A percentile compares a stretch with the other conserved stretches of the same genome.
Evolutionary conservation across 805 yeast genomes (phyloP).

Genomic region (Candida sakaeoensis): DNA sequence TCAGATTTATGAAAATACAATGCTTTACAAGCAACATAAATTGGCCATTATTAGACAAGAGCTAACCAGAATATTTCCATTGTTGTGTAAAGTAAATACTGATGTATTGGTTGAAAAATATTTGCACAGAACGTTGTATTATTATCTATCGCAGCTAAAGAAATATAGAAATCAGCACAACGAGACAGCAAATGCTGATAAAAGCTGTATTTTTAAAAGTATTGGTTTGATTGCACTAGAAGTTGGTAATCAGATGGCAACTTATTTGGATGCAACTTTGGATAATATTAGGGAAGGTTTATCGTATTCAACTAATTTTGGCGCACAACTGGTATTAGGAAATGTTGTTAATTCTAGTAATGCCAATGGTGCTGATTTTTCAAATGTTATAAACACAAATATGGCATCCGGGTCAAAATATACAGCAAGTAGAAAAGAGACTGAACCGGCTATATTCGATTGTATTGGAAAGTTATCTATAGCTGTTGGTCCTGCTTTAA

Average conservation of each 20-base stretch:
- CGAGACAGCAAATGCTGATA: slow-evolving; percentile 49
- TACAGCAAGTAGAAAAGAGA: slow-evolving; percentile 58
- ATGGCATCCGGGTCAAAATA: slow-evolving; percentile 43
- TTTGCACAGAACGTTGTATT: slow-evolving; percentile 72
- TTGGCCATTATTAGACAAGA: slow-evolving; percentile 75
- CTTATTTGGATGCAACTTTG: slow-evolving; percentile 83
- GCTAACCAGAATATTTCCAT: slow-evolving; percentile 78
- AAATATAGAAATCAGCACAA: slow-evolving; percentile 48
- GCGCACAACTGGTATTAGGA: slow-evolving; percentile 37
- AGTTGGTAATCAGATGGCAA: slow-evolving; percentile 80
- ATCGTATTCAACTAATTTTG: slow-evolving; percentile 33
- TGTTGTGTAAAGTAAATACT: slow-evolving; percentile 75
- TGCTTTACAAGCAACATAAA: slow-evolving; percentile 73
- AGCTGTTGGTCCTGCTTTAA: slow-evolving; percentile 90
- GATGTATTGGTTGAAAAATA: slow-evolving; percentile 73
- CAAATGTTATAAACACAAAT: slow-evolving; percentile 3
- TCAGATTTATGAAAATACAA: slow-evolving; percentile 70
- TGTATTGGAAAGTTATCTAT: slow-evolving; percentile 83
- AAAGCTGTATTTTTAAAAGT: slow-evolving; percentile 69
- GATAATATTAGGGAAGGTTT: slow-evolving; percentile 81
- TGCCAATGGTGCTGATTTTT: slow-evolving; percentile 7
- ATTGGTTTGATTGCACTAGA: slow-evolving; percentile 81
- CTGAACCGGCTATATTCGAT: slow-evolving; percentile 81
- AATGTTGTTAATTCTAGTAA: slow-evolving; percentile 26
- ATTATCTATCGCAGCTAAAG: slow-evolving; percentile 74